A percentile compares a stretch with the other conserved stretches of the same genome.
phyloP scores from a whole-genome alignment of 164 flowering plant genomes.

The Aristolochia fimbriata region DNA sequence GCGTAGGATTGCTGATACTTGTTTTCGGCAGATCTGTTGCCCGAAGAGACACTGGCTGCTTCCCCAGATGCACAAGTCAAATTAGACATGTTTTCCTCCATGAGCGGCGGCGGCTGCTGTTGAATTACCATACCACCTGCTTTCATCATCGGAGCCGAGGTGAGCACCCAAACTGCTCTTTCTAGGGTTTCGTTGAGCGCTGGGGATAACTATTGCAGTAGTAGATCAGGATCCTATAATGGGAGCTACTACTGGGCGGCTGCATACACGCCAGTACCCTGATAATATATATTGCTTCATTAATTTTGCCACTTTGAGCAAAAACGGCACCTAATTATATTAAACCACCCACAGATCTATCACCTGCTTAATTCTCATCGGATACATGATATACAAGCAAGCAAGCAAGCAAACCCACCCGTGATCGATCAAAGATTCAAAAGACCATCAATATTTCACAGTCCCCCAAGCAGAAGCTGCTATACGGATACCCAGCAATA shows the following conservation, averaged over 20 bases:
- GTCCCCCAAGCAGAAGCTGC: background rate
- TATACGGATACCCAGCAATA: too few relatives aligned
- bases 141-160: constrained; percentile 29
- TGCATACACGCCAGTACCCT: too few relatives aligned
- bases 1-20: constrained; percentile 23
- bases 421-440: constrained; percentile 19
- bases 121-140: constrained; percentile 26
- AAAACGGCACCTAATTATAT: too few relatives aligned
- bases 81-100: constrained; percentile 72
- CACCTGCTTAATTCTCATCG: too few relatives aligned
- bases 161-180: too few relatives aligned
- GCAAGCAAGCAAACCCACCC: background rate
- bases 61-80: constrained; percentile 64
- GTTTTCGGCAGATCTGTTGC: constrained; percentile 24
- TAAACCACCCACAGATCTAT: constrained; percentile 5
- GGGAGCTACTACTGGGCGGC: too few relatives aligned
- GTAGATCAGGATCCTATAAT: constrained; percentile 2
- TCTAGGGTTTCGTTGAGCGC: constrained; percentile 7
- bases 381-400: too few relatives aligned
- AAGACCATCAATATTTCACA: constrained; percentile 3
- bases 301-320: background rate
- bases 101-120: constrained; percentile 16
- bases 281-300: too few relatives aligned
- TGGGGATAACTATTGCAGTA: too few relatives aligned
- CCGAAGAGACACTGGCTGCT: constrained; percentile 54